Conservation (phyloP, 306 rosid genomes). For the Cercis canadensis region DNA sequence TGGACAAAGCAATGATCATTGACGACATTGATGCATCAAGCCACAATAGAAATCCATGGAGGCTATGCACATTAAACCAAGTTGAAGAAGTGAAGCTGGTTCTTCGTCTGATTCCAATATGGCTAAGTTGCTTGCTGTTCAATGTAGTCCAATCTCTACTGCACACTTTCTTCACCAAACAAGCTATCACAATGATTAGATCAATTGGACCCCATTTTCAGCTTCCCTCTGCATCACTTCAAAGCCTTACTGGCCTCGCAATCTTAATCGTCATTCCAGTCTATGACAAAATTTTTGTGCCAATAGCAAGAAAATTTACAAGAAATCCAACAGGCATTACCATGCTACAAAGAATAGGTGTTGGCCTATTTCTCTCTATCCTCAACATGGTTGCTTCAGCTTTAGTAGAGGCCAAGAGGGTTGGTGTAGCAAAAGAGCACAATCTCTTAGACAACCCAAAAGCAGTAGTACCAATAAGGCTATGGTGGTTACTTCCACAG, state of each 20-base stretch:
- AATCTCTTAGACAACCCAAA: conserved; percentile 37
- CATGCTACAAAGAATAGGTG: conserved; percentile 45
- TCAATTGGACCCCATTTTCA: conserved; percentile 39
- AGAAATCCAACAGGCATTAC: conserved; percentile 46
- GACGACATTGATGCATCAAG: conserved; percentile 44
- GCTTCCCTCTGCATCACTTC: conserved; percentile 48
- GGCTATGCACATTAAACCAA: conserved; percentile 48
- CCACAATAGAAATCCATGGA: conserved; percentile 44
- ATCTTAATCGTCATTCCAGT: conserved; percentile 41
- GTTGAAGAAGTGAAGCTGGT: conserved; percentile 60
- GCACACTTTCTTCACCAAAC: conserved; percentile 50
- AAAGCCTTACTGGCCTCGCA: conserved; percentile 33
- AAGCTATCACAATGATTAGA: conserved; percentile 44
- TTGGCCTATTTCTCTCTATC: conserved; percentile 45
- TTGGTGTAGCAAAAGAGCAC: conserved; percentile 13
- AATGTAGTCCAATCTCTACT: conserved; percentile 39
- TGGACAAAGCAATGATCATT: conserved; percentile 52
- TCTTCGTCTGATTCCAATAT: conserved; percentile 49
- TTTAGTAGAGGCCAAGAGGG: conserved; percentile 39
- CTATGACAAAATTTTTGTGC: conserved; percentile 45
- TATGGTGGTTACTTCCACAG: conserved; percentile 61
- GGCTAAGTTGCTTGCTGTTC: conserved; percentile 48
- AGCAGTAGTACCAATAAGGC: conserved; percentile 42
- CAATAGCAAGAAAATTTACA: conserved; percentile 20
- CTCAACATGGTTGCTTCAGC: conserved; percentile 45